Conservation (phyloP, 768 basidiomycete genomes). For the Chalciporus chontae region DNA sequence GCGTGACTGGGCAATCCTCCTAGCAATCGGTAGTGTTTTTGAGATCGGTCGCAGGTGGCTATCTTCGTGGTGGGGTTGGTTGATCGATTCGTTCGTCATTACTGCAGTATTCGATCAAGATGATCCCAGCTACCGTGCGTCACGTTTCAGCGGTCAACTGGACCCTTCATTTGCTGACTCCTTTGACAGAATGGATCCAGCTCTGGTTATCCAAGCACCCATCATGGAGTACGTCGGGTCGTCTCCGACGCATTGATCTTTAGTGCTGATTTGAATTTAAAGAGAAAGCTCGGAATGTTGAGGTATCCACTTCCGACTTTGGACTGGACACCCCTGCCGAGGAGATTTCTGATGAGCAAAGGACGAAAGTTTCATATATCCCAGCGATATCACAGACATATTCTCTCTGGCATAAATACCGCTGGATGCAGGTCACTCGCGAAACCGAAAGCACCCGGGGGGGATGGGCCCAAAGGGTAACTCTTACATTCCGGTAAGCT, state of each 20-base stretch:
- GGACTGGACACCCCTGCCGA: constrained; percentile 24
- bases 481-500: constrained; percentile 22
- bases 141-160: not conserved
- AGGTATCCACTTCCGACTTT: constrained; percentile 45
- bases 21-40: constrained; percentile 58
- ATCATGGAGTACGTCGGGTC: constrained; percentile 46
- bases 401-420: constrained; percentile 32
- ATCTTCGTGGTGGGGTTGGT: constrained; percentile 38
- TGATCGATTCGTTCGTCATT: constrained; percentile 55
- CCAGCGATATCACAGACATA: constrained; percentile 34
- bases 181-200: constrained; percentile 60
- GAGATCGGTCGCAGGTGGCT: constrained; percentile 54
- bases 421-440: constrained; percentile 29
- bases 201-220: constrained; percentile 62
- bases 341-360: constrained; percentile 18
- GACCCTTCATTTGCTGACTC: not conserved
- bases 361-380: constrained; percentile 35
- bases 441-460: constrained; percentile 15
- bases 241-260: not conserved
- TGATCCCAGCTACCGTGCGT: constrained; percentile 55
- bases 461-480: constrained; percentile 21
- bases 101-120: constrained; percentile 59
- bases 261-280: not conserved
- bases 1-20: constrained; percentile 60
- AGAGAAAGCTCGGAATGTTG: constrained; percentile 45